A percentile compares a stretch with the other conserved stretches of the same genome.
Evolutionary conservation across 805 yeast genomes (phyloP).

Genomic region (Suhomyces tanzawaensis): DNA sequence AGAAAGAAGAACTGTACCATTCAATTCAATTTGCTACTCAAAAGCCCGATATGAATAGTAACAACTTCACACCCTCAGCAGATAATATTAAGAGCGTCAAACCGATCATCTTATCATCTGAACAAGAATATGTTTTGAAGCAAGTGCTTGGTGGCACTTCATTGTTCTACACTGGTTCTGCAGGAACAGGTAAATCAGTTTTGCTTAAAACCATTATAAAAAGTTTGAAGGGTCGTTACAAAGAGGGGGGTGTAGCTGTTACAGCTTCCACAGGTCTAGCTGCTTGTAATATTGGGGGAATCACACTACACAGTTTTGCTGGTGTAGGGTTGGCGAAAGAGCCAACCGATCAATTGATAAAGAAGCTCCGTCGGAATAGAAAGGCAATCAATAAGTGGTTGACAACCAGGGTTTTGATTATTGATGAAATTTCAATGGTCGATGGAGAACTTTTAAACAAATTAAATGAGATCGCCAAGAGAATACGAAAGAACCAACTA

Average conservation of each 20-base stretch:
- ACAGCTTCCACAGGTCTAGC: conserved; percentile 87
- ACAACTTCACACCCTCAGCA: conserved; percentile 2
- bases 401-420: conserved; percentile 54
- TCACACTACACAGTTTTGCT: conserved; percentile 71
- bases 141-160: conserved; percentile 64
- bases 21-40: conserved; percentile 33
- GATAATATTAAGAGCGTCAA: conserved; percentile 26
- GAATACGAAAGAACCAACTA: conserved; percentile 38
- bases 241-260: conserved; percentile 57
- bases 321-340: conserved; percentile 76
- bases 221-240: conserved; percentile 45
- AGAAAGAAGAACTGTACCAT: conserved; percentile 12
- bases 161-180: conserved; percentile 93
- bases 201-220: conserved; percentile 65
- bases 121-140: conserved; percentile 64
- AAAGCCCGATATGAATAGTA: conserved; percentile 6
- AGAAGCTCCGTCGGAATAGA: conserved; percentile 52
- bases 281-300: conserved; percentile 79
- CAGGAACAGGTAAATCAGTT: conserved; percentile 97
- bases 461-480: conserved; percentile 57
- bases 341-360: conserved; percentile 42
- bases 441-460: conserved; percentile 67
- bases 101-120: conserved; percentile 43
- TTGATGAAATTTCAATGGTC: conserved; percentile 82
- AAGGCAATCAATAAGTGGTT: conserved; percentile 56